These are phyloP conservation scores for Patellifolia procumbens DNA, from an alignment of 179 eudicot species.

Conservation along the genomic window DNA sequence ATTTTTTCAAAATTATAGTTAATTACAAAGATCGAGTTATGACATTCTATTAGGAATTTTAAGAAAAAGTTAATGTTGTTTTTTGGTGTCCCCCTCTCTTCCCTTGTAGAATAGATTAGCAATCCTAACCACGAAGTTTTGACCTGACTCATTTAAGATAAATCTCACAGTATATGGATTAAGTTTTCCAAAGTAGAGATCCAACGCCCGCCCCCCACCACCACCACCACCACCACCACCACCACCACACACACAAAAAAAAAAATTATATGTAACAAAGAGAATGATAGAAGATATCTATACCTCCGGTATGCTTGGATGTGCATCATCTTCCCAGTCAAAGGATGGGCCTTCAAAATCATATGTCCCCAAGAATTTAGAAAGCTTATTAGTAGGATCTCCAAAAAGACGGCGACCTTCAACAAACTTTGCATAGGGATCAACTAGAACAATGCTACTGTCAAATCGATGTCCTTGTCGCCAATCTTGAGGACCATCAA, in stretches of 20 bases:
- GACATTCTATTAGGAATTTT: too few species aligned
- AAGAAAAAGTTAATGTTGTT: too few species aligned
- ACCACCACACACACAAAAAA: too few species aligned
- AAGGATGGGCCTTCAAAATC: slow-evolving; percentile 76
- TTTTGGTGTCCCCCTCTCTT: too few species aligned
- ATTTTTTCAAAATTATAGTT: too few species aligned
- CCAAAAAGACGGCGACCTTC: slow-evolving; percentile 93
- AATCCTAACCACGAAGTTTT: background rate
- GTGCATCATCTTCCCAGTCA: slow-evolving; percentile 77
- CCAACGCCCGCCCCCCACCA: background rate
- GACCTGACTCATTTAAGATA: background rate
- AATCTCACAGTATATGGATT: background rate
- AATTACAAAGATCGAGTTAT: too few species aligned
- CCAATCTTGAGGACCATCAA: slow-evolving; percentile 93
- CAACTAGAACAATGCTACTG: slow-evolving; percentile 59
- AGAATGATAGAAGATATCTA: slow-evolving; percentile 11
- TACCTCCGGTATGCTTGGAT: slow-evolving; percentile 94
- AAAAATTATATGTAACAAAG: background rate
- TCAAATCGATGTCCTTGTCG: slow-evolving; percentile 92
- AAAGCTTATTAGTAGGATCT: slow-evolving; percentile 58
- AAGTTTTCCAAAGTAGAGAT: background rate
- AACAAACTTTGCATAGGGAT: slow-evolving; percentile 85
- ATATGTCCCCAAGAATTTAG: slow-evolving; percentile 74
- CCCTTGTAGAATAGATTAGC: too few species aligned
- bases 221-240: background rate